Base-by-base conservation (phyloP, 768 basidiomycete genomes). In the Scleroderma bovista region DNA sequence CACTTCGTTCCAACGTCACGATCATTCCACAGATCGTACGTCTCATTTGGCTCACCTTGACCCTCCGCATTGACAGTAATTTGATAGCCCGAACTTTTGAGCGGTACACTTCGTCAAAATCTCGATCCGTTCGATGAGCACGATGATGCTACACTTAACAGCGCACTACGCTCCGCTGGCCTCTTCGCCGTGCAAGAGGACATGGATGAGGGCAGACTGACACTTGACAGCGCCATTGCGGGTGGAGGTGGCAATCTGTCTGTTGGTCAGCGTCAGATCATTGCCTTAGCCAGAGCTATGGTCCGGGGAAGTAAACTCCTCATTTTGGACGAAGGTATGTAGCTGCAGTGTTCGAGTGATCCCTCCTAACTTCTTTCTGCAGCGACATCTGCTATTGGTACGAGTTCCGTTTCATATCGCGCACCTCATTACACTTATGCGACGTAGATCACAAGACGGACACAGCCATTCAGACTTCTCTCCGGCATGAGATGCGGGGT, bases 251-350 rank as follows among this genome's bases (percentile, higher is more conserved):
- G 65, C 1, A 78, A 77, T 52, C 58, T 78, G 16, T 77, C 74
- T 6, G 72, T 83, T n/a, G 80, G 81, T 3, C 77, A 84, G 57
- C 66, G 80, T 10, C 82, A 83, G 59, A 74, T 84, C 13, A 62
- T 84, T n/a, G 80, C 80, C 0, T 68, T 84, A 0, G 80, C 82
- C 1, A 68, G 82, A 24, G 81, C 81, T 1, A 75, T 83, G 49
- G 74, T 82, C 2, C 65, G 81, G n/a, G 60, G 68, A 39, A 79
- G 76, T 59, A 82, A 80, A 54, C 57, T 84, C 11, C 65, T 81
- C 33, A 75, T 83, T 40, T 63, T 83, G 2, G 81, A 84, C 51
- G 81, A 84, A 60, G 74, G 73, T 72, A 24, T 29, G 60, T 57
- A 22, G 31, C 17, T 43, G 20, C 23, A 11, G 3, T 15, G 15